Evolutionary conservation across 2,329 filamentous ascomycete species (phyloP), one percentile per base, ranked within the genome.

Genomic region (Aureobasidium leucospermi): DNA sequence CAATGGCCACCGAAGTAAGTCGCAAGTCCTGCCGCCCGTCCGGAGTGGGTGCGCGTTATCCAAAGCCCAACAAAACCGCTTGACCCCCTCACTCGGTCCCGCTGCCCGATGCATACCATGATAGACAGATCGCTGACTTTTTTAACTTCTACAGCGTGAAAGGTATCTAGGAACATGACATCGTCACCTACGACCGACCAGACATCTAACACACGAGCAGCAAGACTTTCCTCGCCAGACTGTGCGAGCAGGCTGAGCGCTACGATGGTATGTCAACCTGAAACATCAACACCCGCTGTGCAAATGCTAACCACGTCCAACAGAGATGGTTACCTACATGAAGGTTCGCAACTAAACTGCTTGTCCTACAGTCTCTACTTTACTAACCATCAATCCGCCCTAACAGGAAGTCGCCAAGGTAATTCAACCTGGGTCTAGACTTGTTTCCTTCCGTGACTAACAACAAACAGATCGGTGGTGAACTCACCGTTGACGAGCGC

Each of bases 231-330:
- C 90, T 97, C 78, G 94, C 94, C 79, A 88, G 94, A 82, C 91
- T 99, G 76, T 97, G 94, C 85, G 94, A 97, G 89, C 94, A 99
- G 87, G 94, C 94, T 76, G 94, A 97, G 85, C 93, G 93, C 76
- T 99, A 99, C 81, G 93, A 99, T 93, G 94, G 83, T 85, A 76
- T 77, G 83, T 75, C 65, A 68, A 60, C 51, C 56, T 51, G 23
- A 55, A 55, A 49, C 46, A 53, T 32, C 4, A 36, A 48, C 8
- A 29, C 19, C 10, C 31, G 16, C 29, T 43, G 16, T 59, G 28
- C 58, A 36, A 43, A 60, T 57, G 65, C 68, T 71, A 61, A 68
- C 60, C 32, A 65, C 66, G 52, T 43, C 55, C 65, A 23, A 53
- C 69, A 87, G 84, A 97, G 82, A 97, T 97, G 93, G 93, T 97